These are phyloP conservation scores for Lachancea kluyveri DNA, from an alignment of 805 yeast species.

Conservation along the genomic window DNA sequence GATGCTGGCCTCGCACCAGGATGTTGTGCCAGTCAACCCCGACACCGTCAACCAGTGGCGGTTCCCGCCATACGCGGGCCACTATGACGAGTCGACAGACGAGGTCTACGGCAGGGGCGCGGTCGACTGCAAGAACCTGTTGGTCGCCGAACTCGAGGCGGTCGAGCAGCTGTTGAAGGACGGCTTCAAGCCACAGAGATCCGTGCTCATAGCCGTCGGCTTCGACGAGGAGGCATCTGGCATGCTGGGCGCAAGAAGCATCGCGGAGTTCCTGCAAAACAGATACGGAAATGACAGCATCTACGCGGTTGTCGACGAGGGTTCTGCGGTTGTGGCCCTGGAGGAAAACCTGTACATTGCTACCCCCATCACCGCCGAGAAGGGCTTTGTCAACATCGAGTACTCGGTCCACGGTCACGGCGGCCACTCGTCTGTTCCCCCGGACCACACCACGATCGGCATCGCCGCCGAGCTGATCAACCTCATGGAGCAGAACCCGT, in stretches of 20 bases:
- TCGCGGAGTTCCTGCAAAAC: slow-evolving; percentile 42
- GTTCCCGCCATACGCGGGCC: slow-evolving; percentile 61
- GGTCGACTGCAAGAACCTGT: slow-evolving; percentile 65
- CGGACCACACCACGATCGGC: slow-evolving; percentile 77
- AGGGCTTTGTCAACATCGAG: slow-evolving; percentile 50
- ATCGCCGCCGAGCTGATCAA: slow-evolving; percentile 54
- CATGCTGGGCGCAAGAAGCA: slow-evolving; percentile 46
- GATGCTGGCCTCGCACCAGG: slow-evolving; percentile 74
- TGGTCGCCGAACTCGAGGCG: slow-evolving; percentile 63
- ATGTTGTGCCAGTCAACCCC: slow-evolving; percentile 74
- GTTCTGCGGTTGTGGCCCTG: slow-evolving; percentile 36
- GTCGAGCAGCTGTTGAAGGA: slow-evolving; percentile 45
- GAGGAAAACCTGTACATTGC: slow-evolving; percentile 45
- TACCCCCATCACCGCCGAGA: slow-evolving; percentile 53
- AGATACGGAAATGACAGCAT: slow-evolving; percentile 57
- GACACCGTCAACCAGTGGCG: slow-evolving; percentile 57
- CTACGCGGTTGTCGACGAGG: slow-evolving; percentile 66
- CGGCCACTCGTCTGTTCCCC: slow-evolving; percentile 77
- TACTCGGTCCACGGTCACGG: slow-evolving; percentile 57
- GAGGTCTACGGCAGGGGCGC: slow-evolving; percentile 74
- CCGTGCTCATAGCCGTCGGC: slow-evolving; percentile 61
- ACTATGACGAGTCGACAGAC: slow-evolving; percentile 52
- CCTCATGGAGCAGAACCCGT: slow-evolving; percentile 50
- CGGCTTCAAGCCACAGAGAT: slow-evolving; percentile 53
- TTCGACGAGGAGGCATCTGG: slow-evolving; percentile 79